A percentile compares a stretch with the other conserved stretches of the same genome.
These are phyloP conservation scores for Alternaria atra DNA, from an alignment of 2,329 filamentous ascomycete genomes.

Conservation along the genomic window DNA sequence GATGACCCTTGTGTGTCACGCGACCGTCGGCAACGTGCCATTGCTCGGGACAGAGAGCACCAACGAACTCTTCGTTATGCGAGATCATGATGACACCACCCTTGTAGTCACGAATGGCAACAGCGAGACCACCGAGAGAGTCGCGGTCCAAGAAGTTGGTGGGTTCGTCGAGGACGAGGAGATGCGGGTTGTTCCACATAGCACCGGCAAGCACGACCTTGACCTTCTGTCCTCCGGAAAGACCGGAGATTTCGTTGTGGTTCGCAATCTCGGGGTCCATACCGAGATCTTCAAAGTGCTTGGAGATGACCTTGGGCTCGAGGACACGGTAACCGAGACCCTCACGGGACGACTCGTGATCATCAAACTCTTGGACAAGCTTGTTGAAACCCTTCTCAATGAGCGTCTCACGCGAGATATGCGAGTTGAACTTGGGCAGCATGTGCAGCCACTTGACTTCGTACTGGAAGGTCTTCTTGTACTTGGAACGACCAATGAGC, in stretches of 20 bases:
- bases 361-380: slow-evolving; percentile 96
- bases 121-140: slow-evolving; percentile 94
- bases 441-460: slow-evolving; percentile 93
- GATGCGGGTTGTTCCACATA: slow-evolving; percentile 99
- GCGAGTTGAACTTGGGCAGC: slow-evolving; percentile 91
- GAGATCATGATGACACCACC: slow-evolving; percentile 99
- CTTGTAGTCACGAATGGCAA: slow-evolving; percentile 97
- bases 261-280: slow-evolving; percentile 98
- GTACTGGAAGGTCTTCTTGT: slow-evolving; percentile 99
- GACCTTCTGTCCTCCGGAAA: slow-evolving; percentile 97
- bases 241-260: slow-evolving; percentile 96
- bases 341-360: slow-evolving; percentile 98
- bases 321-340: slow-evolving; percentile 95
- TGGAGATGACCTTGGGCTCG: slow-evolving; percentile 90
- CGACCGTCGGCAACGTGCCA: slow-evolving; percentile 92
- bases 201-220: slow-evolving; percentile 97
- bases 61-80: slow-evolving; percentile 99
- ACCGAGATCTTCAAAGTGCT: slow-evolving; percentile 97
- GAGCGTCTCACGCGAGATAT: slow-evolving; percentile 92
- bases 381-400: slow-evolving; percentile 87
- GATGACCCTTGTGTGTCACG: slow-evolving; percentile 82
- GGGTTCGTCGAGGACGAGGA: slow-evolving; percentile 96
- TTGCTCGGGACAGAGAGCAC: slow-evolving; percentile 93
- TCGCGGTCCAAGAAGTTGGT: slow-evolving; percentile 99
- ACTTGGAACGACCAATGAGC: slow-evolving; percentile 96